A percentile compares a stretch with the other conserved stretches of the same genome.
Conservation (phyloP, 768 basidiomycete genomes). For the Hemileccinum rubropunctum region DNA sequence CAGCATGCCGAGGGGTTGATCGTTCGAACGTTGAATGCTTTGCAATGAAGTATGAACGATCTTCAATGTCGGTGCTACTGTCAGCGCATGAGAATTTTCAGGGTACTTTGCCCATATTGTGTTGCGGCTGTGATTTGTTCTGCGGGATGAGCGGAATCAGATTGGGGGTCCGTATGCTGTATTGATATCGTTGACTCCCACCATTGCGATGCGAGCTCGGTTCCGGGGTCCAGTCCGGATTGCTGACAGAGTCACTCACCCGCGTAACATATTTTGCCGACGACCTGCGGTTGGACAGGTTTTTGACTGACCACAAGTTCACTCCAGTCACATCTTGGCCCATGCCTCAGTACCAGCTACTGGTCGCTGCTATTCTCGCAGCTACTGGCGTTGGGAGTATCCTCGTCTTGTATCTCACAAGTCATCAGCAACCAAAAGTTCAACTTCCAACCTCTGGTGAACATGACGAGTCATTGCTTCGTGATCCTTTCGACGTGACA, state of each 20-base stretch:
- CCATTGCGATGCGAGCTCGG: background rate
- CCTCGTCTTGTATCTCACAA: slow-evolving; percentile 38
- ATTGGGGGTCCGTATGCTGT: no score
- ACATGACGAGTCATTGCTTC: slow-evolving; percentile 22
- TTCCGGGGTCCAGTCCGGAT: slow-evolving; percentile 7
- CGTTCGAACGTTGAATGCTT: no score
- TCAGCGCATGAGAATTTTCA: no score
- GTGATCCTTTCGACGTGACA: slow-evolving; percentile 70
- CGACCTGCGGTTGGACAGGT: background rate
- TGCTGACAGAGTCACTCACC: slow-evolving; percentile 4
- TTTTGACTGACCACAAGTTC: background rate
- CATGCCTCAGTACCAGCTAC: slow-evolving; percentile 64
- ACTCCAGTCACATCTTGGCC: background rate
- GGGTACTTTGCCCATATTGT: no score
- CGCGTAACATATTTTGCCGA: slow-evolving; percentile 1
- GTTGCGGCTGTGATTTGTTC: no score
- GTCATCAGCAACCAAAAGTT: slow-evolving; percentile 48
- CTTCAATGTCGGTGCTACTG: no score
- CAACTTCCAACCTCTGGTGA: slow-evolving; percentile 39
- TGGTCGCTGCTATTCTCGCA: slow-evolving; percentile 48
- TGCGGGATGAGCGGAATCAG: no score
- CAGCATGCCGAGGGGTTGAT: no score
- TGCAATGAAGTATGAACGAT: no score
- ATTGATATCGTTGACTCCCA: background rate
- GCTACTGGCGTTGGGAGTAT: slow-evolving; percentile 44